Evolutionary conservation across 2,329 filamentous ascomycete genomes (phyloP).

Genomic region (Calonectria crousiana): DNA sequence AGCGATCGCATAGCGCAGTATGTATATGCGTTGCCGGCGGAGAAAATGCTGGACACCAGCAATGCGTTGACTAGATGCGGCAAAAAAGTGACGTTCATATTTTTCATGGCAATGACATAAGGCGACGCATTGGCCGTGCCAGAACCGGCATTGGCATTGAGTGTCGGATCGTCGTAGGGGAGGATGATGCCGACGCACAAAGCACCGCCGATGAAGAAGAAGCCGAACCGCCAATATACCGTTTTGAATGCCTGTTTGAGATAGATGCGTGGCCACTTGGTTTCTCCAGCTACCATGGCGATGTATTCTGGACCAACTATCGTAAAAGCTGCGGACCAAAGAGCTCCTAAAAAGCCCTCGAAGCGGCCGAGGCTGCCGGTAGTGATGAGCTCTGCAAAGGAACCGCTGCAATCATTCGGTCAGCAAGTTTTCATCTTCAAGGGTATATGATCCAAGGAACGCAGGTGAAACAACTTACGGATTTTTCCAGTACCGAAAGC

Average conservation of each 20-base stretch:
- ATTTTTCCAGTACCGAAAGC: conserved; percentile 21
- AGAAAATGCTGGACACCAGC: conserved; percentile 17
- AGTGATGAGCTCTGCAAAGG: conserved; percentile 49
- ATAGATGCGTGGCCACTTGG: conserved; percentile 42
- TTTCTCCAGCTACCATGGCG: conserved; percentile 43
- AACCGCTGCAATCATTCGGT: conserved; percentile 29
- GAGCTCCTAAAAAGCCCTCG: conserved; percentile 61
- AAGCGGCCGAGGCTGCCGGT: conserved; percentile 64
- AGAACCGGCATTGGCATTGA: conserved; percentile 29
- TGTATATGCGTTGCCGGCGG: conserved; percentile 12
- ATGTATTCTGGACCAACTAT: conserved; percentile 39
- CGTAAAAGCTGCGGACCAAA: conserved; percentile 34
- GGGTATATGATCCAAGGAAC: neutral
- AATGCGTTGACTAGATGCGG: conserved; percentile 16
- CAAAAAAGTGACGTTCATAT: neutral
- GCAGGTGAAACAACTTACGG: neutral
- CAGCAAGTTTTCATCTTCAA: neutral
- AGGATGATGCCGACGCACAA: conserved; percentile 49
- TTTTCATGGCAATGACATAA: conserved; percentile 60
- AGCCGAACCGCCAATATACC: conserved; percentile 43
- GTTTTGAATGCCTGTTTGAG: conserved; percentile 45
- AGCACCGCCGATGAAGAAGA: conserved; percentile 49
- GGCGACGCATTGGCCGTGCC: conserved; percentile 64
- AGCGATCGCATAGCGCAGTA: conserved; percentile 35
- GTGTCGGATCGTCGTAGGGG: conserved; percentile 48